These are phyloP conservation scores for Daldinia bambusicola DNA, from an alignment of 495 filamentous ascomycete genomes.

Conservation along the genomic window DNA sequence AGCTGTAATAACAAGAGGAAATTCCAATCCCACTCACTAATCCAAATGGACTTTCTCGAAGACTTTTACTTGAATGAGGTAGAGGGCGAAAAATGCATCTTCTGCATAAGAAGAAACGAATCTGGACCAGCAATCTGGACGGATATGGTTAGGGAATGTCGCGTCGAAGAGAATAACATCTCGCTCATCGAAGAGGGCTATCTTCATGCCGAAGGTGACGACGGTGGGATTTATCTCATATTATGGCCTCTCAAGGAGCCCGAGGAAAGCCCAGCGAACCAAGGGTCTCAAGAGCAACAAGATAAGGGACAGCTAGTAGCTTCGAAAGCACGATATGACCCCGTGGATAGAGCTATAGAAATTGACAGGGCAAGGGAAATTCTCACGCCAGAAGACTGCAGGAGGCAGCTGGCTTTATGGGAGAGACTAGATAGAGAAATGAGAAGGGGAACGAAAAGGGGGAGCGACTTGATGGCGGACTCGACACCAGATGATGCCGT, in stretches of 20 bases:
- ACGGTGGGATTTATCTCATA: conserved; percentile 6
- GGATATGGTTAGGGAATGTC: conserved; percentile 1
- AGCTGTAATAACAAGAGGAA: background rate
- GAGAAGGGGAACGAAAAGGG: background rate
- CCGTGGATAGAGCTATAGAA: background rate
- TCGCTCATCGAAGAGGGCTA: conserved; percentile 4
- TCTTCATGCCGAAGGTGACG: background rate
- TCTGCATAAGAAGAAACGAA: conserved; percentile 7
- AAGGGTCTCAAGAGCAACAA: background rate
- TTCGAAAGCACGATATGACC: background rate
- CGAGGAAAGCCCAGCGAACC: background rate
- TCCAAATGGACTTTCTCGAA: background rate
- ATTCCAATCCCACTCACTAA: conserved; percentile 8
- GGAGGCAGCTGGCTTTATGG: background rate
- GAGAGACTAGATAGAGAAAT: background rate
- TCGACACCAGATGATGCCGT: background rate
- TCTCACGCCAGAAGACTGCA: background rate
- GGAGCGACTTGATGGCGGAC: background rate
- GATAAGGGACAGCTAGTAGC: background rate
- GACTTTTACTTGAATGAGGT: conserved; percentile 2
- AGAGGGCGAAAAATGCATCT: conserved; percentile 8
- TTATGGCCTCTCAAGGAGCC: conserved; percentile 2
- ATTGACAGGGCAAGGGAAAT: background rate
- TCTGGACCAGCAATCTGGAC: conserved; percentile 4
- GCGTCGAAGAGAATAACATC: conserved; percentile 9